Percentiles rank a stretch among this genome's conserved stretches.
Evolutionary conservation across 2,329 filamentous ascomycete genomes (phyloP).

Genomic region (Purpureocillium takamizusanense): DNA sequence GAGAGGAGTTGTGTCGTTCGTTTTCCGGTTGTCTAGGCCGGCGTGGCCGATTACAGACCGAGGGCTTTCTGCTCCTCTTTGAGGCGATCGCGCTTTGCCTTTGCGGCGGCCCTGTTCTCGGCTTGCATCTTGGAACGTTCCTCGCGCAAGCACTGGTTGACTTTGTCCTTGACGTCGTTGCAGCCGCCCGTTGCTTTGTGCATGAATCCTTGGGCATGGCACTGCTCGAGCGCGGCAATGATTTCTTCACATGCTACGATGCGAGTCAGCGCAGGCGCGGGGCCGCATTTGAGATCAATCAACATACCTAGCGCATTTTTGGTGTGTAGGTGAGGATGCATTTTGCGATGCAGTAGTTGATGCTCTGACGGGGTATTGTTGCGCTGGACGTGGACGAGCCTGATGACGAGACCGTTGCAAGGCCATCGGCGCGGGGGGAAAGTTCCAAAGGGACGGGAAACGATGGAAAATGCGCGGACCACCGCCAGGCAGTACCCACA

Average conservation of each 20-base stretch:
- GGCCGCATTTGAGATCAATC: background rate
- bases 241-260: conserved; percentile 80
- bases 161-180: conserved; percentile 73
- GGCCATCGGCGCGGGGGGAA: background rate
- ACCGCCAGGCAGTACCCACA: conserved; percentile 5
- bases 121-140: conserved; percentile 73
- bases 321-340: conserved; percentile 97
- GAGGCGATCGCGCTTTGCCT: conserved; percentile 61
- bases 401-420: background rate
- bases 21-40: background rate
- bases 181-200: conserved; percentile 88
- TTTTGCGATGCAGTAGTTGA: conserved; percentile 30
- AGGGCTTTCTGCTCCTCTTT: conserved; percentile 58
- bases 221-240: conserved; percentile 90
- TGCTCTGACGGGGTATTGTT: no score
- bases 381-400: no score
- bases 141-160: conserved; percentile 75
- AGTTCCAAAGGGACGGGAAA: conserved; percentile 1
- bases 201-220: conserved; percentile 84
- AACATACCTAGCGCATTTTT: conserved; percentile 75
- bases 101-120: conserved; percentile 61
- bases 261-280: conserved; percentile 9
- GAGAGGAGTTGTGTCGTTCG: background rate
- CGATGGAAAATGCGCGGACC: conserved; percentile 21
- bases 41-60: conserved; percentile 20